Evolutionary conservation across 768 basidiomycete genomes (phyloP).

Genomic region (Antrodiella citrinella): DNA sequence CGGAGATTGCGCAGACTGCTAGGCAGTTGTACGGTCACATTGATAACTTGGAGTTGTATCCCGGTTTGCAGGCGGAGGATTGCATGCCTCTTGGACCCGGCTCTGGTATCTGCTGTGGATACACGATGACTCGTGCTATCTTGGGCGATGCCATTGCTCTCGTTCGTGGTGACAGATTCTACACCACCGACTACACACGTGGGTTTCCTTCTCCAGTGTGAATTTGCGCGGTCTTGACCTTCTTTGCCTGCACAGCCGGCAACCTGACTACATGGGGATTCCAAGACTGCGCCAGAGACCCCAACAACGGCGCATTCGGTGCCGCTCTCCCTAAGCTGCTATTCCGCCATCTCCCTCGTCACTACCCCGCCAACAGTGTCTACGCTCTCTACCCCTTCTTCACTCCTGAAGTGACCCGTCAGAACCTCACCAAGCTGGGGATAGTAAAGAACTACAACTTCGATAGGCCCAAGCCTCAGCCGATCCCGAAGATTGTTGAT

Average conservation of each 20-base stretch:
- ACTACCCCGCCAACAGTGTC: slow-evolving; percentile 24
- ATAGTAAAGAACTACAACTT: slow-evolving; percentile 33
- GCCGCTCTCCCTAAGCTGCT: slow-evolving; percentile 36
- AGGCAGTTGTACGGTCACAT: slow-evolving; percentile 25
- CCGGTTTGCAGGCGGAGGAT: slow-evolving; percentile 24
- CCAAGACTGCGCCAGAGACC: slow-evolving; percentile 36
- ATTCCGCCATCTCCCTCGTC: slow-evolving; percentile 35
- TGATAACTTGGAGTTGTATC: slow-evolving; percentile 30
- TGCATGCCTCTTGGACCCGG: slow-evolving; percentile 17
- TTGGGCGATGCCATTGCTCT: slow-evolving; percentile 47
- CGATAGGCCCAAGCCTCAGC: slow-evolving; percentile 27
- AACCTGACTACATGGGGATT: slow-evolving; percentile 46
- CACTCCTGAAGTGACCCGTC: slow-evolving; percentile 15
- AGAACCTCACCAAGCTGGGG: slow-evolving; percentile 31
- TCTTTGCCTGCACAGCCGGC: slow-evolving; percentile 19
- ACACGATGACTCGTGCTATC: slow-evolving; percentile 23
- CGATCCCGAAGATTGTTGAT: slow-evolving; percentile 25
- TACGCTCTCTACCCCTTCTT: slow-evolving; percentile 18
- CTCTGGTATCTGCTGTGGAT: slow-evolving; percentile 23
- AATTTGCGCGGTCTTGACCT: too few relatives aligned
- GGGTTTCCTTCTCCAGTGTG: slow-evolving; percentile 16
- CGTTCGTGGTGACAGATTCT: slow-evolving; percentile 46
- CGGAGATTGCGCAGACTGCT: slow-evolving; percentile 36
- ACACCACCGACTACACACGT: slow-evolving; percentile 45
- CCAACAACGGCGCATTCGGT: slow-evolving; percentile 28